phyloP scores from a whole-genome alignment of 129 eudicot species.

The Tagetes erecta region DNA sequence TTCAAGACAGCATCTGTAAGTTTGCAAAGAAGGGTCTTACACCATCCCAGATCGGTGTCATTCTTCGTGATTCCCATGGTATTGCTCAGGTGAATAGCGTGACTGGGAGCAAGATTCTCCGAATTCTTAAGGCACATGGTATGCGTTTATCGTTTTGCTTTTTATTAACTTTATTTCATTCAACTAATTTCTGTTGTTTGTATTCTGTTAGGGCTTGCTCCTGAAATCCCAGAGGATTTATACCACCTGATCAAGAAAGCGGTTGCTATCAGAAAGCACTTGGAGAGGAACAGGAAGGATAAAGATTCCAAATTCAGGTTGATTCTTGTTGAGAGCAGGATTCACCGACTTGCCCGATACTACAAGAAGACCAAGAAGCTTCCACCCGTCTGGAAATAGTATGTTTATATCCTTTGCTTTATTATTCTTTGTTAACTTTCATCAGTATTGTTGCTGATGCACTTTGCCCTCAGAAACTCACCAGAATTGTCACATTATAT shows the following conservation, averaged over 20 bases:
- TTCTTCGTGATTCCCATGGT: conserved; percentile 73
- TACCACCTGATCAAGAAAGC: conserved; percentile 66
- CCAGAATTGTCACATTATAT: not conserved
- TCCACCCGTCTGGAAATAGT: conserved; percentile 68
- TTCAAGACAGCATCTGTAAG: conserved; percentile 63
- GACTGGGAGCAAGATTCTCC: conserved; percentile 62
- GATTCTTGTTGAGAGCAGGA: conserved; percentile 71
- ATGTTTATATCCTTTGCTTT: conserved; percentile 1
- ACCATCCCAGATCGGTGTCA: conserved; percentile 68
- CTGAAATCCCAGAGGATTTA: conserved; percentile 64
- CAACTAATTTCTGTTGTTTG: not conserved
- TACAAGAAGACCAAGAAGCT: conserved; percentile 75
- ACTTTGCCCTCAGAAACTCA: not conserved
- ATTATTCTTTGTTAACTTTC: not conserved
- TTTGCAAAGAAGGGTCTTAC: conserved; percentile 70
- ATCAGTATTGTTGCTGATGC: not conserved
- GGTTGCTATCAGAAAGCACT: conserved; percentile 60
- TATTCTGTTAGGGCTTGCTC: conserved; percentile 47
- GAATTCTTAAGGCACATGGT: conserved; percentile 67
- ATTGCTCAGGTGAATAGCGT: conserved; percentile 70
- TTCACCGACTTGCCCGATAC: conserved; percentile 67
- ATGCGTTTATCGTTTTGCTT: not conserved
- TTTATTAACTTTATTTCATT: not conserved
- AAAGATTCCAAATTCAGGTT: conserved; percentile 62
- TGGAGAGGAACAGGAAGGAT: conserved; percentile 73